Conservation (phyloP, 345 rosid species). For the Excoecaria agallocha region DNA sequence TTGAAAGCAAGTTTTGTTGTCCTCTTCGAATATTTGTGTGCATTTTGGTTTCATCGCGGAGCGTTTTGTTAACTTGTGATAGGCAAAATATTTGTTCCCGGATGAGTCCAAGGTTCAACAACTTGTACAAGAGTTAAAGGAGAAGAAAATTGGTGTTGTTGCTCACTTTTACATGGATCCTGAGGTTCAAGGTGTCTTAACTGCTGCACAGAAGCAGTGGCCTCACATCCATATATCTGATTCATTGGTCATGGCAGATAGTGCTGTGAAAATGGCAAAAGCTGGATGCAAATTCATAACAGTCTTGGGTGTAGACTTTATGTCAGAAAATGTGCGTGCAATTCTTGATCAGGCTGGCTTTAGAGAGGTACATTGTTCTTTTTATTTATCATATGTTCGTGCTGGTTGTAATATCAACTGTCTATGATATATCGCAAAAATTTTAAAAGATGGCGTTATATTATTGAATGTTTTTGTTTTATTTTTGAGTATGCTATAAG, state of each 20-base stretch:
- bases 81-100: slow-evolving; percentile 82
- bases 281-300: slow-evolving; percentile 85
- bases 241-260: slow-evolving; percentile 96
- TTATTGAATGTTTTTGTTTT: neutral
- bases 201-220: slow-evolving; percentile 90
- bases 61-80: neutral
- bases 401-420: neutral
- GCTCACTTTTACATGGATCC: slow-evolving; percentile 99
- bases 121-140: slow-evolving; percentile 66
- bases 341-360: slow-evolving; percentile 95
- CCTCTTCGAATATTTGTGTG: neutral
- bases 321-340: slow-evolving; percentile 97
- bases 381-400: neutral
- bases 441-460: neutral
- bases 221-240: slow-evolving; percentile 91
- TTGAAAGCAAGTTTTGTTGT: neutral
- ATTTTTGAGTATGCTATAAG: neutral
- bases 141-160: slow-evolving; percentile 85
- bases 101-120: slow-evolving; percentile 61
- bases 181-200: slow-evolving; percentile 94
- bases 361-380: slow-evolving; percentile 44
- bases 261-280: slow-evolving; percentile 90
- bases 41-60: slow-evolving; percentile 3
- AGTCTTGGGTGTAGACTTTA: slow-evolving; percentile 95
- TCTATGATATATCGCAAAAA: neutral